Base-by-base conservation (phyloP, 2,329 filamentous ascomycete species). In the Coleophoma crateriformis region DNA sequence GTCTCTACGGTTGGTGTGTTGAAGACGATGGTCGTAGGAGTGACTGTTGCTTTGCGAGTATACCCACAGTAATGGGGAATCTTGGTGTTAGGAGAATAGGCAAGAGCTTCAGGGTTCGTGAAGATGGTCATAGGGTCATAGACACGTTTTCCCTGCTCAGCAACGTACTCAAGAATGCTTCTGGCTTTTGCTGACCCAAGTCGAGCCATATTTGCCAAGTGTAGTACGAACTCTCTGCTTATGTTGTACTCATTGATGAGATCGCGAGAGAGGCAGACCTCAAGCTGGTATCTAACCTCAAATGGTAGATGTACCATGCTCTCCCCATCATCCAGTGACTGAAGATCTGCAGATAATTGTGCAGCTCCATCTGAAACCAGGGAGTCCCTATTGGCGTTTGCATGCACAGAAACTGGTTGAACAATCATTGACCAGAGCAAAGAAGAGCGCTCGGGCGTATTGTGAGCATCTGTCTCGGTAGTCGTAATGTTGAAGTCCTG, bases 181-280 rank as follows among this genome's bases (percentile, higher is more conserved):
- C 74, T 77, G 0, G 88, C 89, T 39, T 77, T 76, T 2, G 57
- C 58, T 0, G 65, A 53, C 44, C 68, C 60, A 17, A 68, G 51
- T 3, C 68, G 62, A 1, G 76, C 71, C 15, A 87, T 69, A 0
- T 69, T 60, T 2, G 70, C 64, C 4, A 97, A 74, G 39, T 70
- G 76, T 27, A 74, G 64, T 2, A 95, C 68, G 56, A 97, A 97
- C 3, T 81, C 75, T 1, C 68, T 64, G 1, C 73, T 77, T 41
- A 97, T 77, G 43, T 79, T 87, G 62, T 89, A 81, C 64, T 96
- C 92, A 47, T 85, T 85, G 12, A 99, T 70, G 20, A 82, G 74
- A 0, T 84, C 83, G 27, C 86, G 81, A 0, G 91, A 95, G n/a
- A 97, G 76, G 63, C 92, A 97, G 0, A 90, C 91, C 65, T 99